These are phyloP conservation scores for Citrus glauca DNA, from an alignment of 345 rosid species.

Conservation along the genomic window DNA sequence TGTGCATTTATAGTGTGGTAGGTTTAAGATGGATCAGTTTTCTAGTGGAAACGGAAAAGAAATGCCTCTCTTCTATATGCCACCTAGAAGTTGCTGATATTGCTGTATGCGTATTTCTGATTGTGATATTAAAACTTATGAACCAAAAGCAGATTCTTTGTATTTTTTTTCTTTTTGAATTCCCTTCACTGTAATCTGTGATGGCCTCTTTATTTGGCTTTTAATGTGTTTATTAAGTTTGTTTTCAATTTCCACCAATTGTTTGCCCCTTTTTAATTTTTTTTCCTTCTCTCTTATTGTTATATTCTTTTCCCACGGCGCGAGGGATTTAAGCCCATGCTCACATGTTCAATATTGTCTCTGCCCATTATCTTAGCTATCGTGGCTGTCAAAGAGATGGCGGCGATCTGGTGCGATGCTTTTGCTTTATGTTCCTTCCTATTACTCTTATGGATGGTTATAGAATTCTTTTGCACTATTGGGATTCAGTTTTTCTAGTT, in stretches of 20 bases:
- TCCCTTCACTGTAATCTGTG: background rate
- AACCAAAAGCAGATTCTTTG: background rate
- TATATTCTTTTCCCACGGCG: slow-evolving; percentile 21
- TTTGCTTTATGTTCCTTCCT: slow-evolving; percentile 10
- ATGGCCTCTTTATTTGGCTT: slow-evolving; percentile 13
- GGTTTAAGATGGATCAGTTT: background rate
- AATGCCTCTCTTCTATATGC: background rate
- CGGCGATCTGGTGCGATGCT: slow-evolving; percentile 34
- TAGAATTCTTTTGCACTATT: background rate
- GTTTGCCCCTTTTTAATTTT: slow-evolving; percentile 22
- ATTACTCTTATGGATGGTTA: slow-evolving; percentile 18
- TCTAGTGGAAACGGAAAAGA: background rate
- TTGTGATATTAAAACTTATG: background rate
- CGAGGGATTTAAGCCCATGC: slow-evolving; percentile 42
- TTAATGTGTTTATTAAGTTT: slow-evolving; percentile 18
- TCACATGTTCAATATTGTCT: slow-evolving; percentile 24
- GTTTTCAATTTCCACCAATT: slow-evolving; percentile 13
- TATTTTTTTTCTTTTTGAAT: background rate
- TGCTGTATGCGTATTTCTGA: background rate
- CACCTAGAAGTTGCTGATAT: background rate
- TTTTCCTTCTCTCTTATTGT: slow-evolving; percentile 2
- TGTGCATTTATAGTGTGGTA: background rate
- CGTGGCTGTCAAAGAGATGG: slow-evolving; percentile 30
- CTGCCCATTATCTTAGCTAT: slow-evolving; percentile 32
- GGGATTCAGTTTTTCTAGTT: background rate